These are phyloP conservation scores for Mucor piriformis DNA, from an alignment of 371 early-diverging fungal species.

Conservation along the genomic window DNA sequence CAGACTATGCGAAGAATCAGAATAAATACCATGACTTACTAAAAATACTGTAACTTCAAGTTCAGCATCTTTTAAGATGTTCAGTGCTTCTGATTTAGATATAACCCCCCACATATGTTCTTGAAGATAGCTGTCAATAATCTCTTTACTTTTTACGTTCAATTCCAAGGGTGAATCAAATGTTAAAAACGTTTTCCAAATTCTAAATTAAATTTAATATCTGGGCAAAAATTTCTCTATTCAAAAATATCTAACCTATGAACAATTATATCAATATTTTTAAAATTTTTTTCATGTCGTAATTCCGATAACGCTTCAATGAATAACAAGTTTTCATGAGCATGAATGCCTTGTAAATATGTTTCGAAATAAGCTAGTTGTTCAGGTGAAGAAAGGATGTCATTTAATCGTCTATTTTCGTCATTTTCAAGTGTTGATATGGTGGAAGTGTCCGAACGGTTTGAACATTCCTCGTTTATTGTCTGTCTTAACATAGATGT, in stretches of 20 bases:
- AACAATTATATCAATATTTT: constrained; percentile 21
- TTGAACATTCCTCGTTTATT: neutral
- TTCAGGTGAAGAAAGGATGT: constrained; percentile 29
- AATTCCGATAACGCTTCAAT: constrained; percentile 36
- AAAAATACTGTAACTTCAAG: constrained; percentile 25
- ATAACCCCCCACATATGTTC: constrained; percentile 26
- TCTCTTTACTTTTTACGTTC: constrained; percentile 24
- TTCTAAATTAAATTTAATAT: constrained; percentile 16
- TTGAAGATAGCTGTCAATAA: constrained; percentile 10
- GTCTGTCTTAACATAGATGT: neutral
- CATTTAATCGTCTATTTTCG: constrained; percentile 23
- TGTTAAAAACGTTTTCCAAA: constrained; percentile 35
- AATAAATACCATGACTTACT: constrained; percentile 9
- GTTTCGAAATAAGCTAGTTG: constrained; percentile 30
- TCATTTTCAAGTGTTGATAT: constrained; percentile 7
- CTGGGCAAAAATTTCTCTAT: too few species aligned
- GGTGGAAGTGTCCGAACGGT: neutral
- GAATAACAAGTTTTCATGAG: constrained; percentile 40
- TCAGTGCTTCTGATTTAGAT: constrained; percentile 13
- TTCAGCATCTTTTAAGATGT: constrained; percentile 30
- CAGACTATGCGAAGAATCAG: neutral
- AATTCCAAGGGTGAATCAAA: constrained; percentile 28
- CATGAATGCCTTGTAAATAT: constrained; percentile 28
- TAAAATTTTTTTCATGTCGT: constrained; percentile 16
- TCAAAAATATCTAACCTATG: constrained; percentile 21